These are phyloP conservation scores for Neofusicoccum ribis DNA, from an alignment of 2,329 filamentous ascomycete species.

Conservation along the genomic window DNA sequence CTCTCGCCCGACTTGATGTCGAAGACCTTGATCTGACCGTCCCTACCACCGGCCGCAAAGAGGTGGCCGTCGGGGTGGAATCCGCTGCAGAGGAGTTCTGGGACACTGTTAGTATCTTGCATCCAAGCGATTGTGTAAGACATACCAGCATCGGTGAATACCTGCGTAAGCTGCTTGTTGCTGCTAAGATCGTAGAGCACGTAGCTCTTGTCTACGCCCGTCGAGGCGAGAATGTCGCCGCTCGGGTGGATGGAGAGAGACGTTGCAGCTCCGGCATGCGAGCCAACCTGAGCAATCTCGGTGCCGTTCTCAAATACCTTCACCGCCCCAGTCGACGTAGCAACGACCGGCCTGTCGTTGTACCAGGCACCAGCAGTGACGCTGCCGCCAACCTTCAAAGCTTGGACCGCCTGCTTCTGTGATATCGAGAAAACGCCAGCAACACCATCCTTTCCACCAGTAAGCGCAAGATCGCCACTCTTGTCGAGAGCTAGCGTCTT, in stretches of 20 bases:
- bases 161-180: conserved; percentile 70
- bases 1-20: conserved; percentile 77
- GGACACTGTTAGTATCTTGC: conserved; percentile 29
- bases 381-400: conserved; percentile 63
- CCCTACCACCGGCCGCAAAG: conserved; percentile 76
- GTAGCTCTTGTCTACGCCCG: conserved; percentile 89
- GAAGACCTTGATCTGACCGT: conserved; percentile 84
- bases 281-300: conserved; percentile 69
- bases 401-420: conserved; percentile 71
- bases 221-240: conserved; percentile 79
- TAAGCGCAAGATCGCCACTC: conserved; percentile 65
- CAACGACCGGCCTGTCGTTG: conserved; percentile 68
- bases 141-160: conserved; percentile 79
- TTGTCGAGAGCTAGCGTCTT: conserved; percentile 59
- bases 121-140: conserved; percentile 23
- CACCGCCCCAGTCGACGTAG: conserved; percentile 73
- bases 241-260: conserved; percentile 80
- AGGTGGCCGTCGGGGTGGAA: conserved; percentile 98
- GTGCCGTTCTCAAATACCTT: conserved; percentile 75
- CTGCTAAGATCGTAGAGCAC: conserved; percentile 78
- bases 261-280: conserved; percentile 80
- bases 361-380: conserved; percentile 69
- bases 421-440: conserved; percentile 78
- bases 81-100: conserved; percentile 72
- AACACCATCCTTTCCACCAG: conserved; percentile 73